Evolutionary conservation across 176 grass and related monocot species (phyloP), one percentile per base, ranked within the genome.

Genomic region (Pontederia paniculata): DNA sequence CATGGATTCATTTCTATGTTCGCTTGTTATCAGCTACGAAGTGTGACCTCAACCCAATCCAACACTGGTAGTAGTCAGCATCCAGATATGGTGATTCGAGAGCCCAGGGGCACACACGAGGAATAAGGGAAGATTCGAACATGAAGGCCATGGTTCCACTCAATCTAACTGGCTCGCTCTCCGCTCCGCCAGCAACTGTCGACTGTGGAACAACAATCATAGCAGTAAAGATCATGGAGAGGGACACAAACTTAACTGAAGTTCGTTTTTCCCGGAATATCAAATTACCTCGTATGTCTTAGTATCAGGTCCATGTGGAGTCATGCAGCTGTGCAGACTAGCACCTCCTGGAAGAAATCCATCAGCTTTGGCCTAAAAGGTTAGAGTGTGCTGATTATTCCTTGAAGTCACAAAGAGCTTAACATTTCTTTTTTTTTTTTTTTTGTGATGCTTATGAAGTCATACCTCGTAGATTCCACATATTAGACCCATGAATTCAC

Each of bases 291-390:
- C 91, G 10, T 87, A 97, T 0, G 86, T 90, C 71, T 68, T 87
- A 14, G 86, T 88, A 69, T 97, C 91, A n/a, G 91, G 86, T 17
- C 91, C 91, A 63, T 97, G 91, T 9, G 91, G 91, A 22, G 83
- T 97, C 91, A 90, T 97, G 77, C 86, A 90, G 42, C 77, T 90
- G 58, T 90, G 86, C 20, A 90, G 91, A 23, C 91, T 97, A n/a
- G 91, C 86, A 44, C 83, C 86, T 42, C 91, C 91, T 11, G 86
- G 91, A 20, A 90, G 77, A 68, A 97, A 97, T 14, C 91, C 91
- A 44, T 90, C 91, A 1, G 80, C 86, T 78, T 97, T 97, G 21
- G 91, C 91, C 85, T 96, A 76, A 48, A 64, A 31, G 23, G 23
- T 37, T 50, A 10, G 9, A 59, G 45, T 14, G 23, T 44, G 42